Percentiles rank a stretch among this genome's conserved stretches.
Evolutionary conservation across 2,329 filamentous ascomycete species (phyloP).

Genomic region (Aureobasidium subglaciale): DNA sequence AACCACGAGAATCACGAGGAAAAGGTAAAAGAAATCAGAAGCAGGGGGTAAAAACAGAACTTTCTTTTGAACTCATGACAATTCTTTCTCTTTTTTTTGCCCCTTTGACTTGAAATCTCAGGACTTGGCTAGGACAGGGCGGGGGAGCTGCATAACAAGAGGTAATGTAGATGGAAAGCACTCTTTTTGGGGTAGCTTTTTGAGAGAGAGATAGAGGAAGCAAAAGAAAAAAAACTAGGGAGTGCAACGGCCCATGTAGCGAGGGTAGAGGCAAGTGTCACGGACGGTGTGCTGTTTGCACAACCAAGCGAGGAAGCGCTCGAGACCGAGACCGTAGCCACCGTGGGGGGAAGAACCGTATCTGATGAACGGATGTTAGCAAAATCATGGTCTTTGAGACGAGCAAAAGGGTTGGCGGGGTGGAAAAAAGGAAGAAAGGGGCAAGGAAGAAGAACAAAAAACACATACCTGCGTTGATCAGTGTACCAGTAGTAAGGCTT

Average conservation of each 20-base stretch:
- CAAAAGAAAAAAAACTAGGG: slow-evolving; percentile 41
- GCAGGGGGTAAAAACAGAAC: too few relatives aligned
- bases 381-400: too few relatives aligned
- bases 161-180: too few relatives aligned
- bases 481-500: slow-evolving; percentile 97
- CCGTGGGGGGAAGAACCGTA: slow-evolving; percentile 90
- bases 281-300: slow-evolving; percentile 60
- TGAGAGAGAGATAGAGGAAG: background rate
- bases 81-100: too few relatives aligned
- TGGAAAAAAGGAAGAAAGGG: too few relatives aligned
- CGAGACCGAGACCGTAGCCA: slow-evolving; percentile 86
- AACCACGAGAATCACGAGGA: too few relatives aligned
- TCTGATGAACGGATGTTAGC: slow-evolving; percentile 36
- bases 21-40: too few relatives aligned
- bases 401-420: too few relatives aligned
- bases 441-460: background rate
- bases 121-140: too few relatives aligned
- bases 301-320: slow-evolving; percentile 67
- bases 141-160: too few relatives aligned
- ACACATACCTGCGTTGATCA: slow-evolving; percentile 84
- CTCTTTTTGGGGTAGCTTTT: background rate
- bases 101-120: too few relatives aligned
- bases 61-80: too few relatives aligned
- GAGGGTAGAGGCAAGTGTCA: slow-evolving; percentile 68
- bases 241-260: slow-evolving; percentile 75